A percentile compares a stretch with the other conserved stretches of the same genome.
Conservation (phyloP, 768 basidiomycete species). For the Leccinum imitatum region DNA sequence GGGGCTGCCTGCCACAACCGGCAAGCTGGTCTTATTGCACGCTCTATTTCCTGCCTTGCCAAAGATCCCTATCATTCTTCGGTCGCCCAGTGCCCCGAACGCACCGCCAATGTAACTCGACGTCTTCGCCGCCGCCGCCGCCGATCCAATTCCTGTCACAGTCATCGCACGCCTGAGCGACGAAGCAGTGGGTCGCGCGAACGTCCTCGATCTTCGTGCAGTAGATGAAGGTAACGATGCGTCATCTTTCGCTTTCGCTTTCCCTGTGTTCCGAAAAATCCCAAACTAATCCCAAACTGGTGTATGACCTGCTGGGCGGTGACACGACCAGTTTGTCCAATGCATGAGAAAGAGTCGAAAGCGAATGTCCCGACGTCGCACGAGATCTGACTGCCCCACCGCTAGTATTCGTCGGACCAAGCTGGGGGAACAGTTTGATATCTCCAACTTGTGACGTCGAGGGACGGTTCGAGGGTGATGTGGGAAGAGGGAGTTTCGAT, state of each 20-base stretch:
- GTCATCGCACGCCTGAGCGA: constrained; percentile 31
- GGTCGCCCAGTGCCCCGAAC: constrained; percentile 3
- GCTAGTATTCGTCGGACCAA: constrained; percentile 3
- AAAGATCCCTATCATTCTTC: constrained; percentile 22
- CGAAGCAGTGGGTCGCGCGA: constrained; percentile 32
- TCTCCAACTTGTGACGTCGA: too few species aligned
- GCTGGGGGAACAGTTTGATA: constrained; percentile 3
- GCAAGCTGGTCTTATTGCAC: constrained; percentile 44
- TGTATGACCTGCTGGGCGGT: constrained; percentile 45
- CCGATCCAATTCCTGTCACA: constrained; percentile 10
- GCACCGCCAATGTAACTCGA: constrained; percentile 2
- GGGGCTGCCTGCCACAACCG: constrained; percentile 46
- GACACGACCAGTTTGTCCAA: constrained; percentile 49
- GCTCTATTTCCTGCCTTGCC: constrained; percentile 29
- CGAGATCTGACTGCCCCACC: constrained; percentile 14
- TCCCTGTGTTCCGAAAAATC: not conserved
- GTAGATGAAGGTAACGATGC: constrained; percentile 11
- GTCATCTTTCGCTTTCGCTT: constrained; percentile 23
- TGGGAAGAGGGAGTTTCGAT: too few species aligned
- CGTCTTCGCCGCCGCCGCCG: not conserved
- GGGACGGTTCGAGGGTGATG: too few species aligned
- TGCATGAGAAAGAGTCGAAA: constrained; percentile 67
- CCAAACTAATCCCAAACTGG: constrained; percentile 64
- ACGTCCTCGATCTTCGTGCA: constrained; percentile 8
- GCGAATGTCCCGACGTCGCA: constrained; percentile 34